A percentile compares a stretch with the other conserved stretches of the same genome.
Evolutionary conservation across 1,284 basidiomycete species (phyloP).

Genomic region (Lignosus rhinocerotis): DNA sequence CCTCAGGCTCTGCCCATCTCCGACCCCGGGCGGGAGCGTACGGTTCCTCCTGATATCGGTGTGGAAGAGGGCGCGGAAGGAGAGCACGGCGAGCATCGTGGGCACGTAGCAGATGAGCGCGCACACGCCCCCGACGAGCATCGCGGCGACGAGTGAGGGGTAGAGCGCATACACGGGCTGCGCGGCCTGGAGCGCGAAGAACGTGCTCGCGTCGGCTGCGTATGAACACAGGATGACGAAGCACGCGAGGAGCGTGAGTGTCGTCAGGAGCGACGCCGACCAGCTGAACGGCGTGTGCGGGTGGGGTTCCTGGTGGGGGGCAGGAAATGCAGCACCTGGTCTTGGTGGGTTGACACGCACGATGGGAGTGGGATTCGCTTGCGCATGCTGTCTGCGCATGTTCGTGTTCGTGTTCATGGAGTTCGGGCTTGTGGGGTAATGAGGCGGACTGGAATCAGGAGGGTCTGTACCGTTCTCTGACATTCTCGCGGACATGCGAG

Average conservation of each 20-base stretch:
- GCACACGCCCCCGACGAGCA: conserved; percentile 19
- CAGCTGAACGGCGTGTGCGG: conserved; percentile 9
- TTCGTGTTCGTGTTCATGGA: not conserved
- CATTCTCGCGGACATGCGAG: not conserved
- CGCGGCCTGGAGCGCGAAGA: conserved; percentile 19
- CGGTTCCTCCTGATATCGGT: conserved; percentile 18
- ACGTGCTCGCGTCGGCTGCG: conserved; percentile 13
- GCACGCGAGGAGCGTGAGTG: conserved; percentile 10
- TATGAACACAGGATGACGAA: conserved; percentile 10
- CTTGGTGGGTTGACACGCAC: too few species aligned
- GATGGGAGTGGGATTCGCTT: not conserved
- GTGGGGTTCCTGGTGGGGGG: not conserved
- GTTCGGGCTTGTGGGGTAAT: not conserved
- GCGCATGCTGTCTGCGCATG: not conserved
- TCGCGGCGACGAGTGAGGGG: conserved; percentile 18
- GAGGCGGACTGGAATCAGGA: not conserved
- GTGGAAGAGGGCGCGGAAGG: conserved; percentile 13
- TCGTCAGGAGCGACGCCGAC: conserved; percentile 17
- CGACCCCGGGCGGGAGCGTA: not conserved
- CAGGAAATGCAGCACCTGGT: not conserved
- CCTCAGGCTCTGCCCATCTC: not conserved
- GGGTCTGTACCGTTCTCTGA: not conserved
- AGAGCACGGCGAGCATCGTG: conserved; percentile 16
- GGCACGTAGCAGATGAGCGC: conserved; percentile 21
- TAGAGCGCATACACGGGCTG: conserved; percentile 15